A percentile compares a stretch with the other conserved stretches of the same genome.
Conservation (phyloP, 2,329 filamentous ascomycete genomes). For the Claviceps citrina region DNA sequence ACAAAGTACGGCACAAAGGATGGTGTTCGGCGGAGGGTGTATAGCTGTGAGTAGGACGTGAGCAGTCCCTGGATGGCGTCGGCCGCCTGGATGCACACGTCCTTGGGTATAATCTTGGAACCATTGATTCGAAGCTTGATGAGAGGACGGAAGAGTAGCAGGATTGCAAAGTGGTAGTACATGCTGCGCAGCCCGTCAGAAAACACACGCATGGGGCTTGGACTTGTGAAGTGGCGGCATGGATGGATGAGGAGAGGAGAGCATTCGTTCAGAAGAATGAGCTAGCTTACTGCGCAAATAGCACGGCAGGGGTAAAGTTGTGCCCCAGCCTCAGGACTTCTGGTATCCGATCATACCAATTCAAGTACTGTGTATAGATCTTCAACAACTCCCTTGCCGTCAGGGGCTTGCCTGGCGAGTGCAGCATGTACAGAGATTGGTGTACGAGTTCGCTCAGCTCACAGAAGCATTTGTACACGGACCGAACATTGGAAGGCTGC, state of each 20-base stretch:
- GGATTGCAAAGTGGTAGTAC: conserved; percentile 56
- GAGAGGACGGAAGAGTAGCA: conserved; percentile 59
- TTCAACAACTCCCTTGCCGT: conserved; percentile 47
- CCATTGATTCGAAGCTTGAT: conserved; percentile 49
- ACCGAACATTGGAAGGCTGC: conserved; percentile 52
- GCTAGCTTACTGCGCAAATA: conserved; percentile 59
- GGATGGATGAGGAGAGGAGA: too few relatives aligned
- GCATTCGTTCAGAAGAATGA: too few relatives aligned
- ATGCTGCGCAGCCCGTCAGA: conserved; percentile 29
- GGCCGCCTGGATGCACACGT: conserved; percentile 48
- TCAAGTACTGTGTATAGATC: conserved; percentile 52
- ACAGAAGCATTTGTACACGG: conserved; percentile 53
- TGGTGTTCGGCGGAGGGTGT: conserved; percentile 41
- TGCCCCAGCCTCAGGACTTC: conserved; percentile 47
- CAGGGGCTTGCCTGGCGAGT: conserved; percentile 50
- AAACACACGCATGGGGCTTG: too few relatives aligned
- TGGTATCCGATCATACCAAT: conserved; percentile 57
- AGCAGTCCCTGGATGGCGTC: conserved; percentile 42
- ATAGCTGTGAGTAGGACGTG: conserved; percentile 41
- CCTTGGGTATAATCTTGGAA: conserved; percentile 46
- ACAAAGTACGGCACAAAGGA: conserved; percentile 48
- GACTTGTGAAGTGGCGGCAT: too few relatives aligned
- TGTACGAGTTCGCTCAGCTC: conserved; percentile 61
- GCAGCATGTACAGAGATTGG: conserved; percentile 55
- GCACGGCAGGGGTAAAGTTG: conserved; percentile 56